phyloP scores from a whole-genome alignment of 2,329 filamentous ascomycete species.

The Ramichloridium luteum region DNA sequence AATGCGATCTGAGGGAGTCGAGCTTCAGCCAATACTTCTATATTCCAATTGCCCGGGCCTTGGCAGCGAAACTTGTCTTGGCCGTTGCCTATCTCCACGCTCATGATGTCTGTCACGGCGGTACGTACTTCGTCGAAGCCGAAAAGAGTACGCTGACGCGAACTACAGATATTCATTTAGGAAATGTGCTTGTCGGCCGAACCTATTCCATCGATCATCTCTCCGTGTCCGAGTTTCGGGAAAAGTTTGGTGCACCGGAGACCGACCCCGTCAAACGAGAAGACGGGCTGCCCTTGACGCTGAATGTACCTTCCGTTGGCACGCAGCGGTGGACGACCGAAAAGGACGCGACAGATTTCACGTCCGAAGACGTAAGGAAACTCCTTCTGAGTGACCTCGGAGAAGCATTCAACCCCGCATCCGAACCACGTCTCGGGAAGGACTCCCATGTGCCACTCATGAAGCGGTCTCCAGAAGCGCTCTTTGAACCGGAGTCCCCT shows the following conservation, averaged over 20 bases:
- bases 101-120: background rate
- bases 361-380: constrained; percentile 1
- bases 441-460: background rate
- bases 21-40: background rate
- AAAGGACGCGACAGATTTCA: background rate
- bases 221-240: background rate
- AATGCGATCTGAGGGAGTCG: background rate
- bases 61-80: background rate
- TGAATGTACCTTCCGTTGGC: background rate
- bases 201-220: background rate
- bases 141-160: too few relatives aligned
- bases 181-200: background rate
- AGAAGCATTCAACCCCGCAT: background rate
- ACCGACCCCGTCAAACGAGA: background rate
- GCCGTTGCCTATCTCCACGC: background rate
- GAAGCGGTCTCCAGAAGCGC: background rate
- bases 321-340: background rate
- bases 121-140: background rate
- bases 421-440: background rate
- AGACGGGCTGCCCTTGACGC: background rate
- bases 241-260: background rate
- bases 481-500: background rate
- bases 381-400: background rate
- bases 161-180: constrained; percentile 1
- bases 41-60: constrained; percentile 1